These are phyloP conservation scores for Pezicula rhizophila DNA, from an alignment of 2,329 filamentous ascomycete genomes.

Conservation along the genomic window DNA sequence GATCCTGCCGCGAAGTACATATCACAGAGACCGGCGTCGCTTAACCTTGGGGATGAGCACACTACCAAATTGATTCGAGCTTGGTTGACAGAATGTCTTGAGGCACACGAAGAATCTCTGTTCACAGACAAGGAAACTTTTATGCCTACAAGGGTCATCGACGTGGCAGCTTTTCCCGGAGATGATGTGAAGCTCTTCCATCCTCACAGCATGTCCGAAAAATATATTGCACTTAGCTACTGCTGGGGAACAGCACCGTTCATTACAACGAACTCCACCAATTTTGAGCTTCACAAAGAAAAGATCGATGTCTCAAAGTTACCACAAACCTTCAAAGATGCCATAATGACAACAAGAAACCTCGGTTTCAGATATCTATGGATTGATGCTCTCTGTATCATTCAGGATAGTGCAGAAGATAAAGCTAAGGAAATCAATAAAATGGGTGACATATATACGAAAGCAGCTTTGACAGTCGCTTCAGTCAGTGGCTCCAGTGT, in stretches of 20 bases:
- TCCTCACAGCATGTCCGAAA: background rate
- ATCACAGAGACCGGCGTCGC: conserved; percentile 2
- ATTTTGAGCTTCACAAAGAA: conserved; percentile 4
- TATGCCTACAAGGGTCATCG: conserved; percentile 5
- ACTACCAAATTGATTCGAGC: background rate
- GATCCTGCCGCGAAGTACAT: conserved; percentile 4
- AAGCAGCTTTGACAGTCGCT: conserved; percentile 9
- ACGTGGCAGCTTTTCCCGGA: conserved; percentile 1
- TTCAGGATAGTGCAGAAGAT: conserved; percentile 9
- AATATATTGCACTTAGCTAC: conserved; percentile 2
- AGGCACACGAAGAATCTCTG: background rate
- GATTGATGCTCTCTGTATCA: conserved; percentile 2
- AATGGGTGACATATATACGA: conserved; percentile 27
- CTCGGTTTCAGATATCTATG: conserved; percentile 13
- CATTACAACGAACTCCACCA: background rate
- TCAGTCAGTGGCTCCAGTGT: conserved; percentile 7
- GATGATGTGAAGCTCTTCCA: conserved; percentile 1
- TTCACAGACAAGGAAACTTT: background rate
- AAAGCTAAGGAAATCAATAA: conserved; percentile 7
- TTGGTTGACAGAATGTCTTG: conserved; percentile 2
- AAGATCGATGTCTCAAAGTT: conserved; percentile 2
- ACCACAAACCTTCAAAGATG: conserved; percentile 22
- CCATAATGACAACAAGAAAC: conserved; percentile 33
- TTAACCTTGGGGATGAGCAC: background rate
- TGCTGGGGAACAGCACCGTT: background rate